Evolutionary conservation across 352 stramenopile species (phyloP).

Genomic region (Phytophthora constricta): DNA sequence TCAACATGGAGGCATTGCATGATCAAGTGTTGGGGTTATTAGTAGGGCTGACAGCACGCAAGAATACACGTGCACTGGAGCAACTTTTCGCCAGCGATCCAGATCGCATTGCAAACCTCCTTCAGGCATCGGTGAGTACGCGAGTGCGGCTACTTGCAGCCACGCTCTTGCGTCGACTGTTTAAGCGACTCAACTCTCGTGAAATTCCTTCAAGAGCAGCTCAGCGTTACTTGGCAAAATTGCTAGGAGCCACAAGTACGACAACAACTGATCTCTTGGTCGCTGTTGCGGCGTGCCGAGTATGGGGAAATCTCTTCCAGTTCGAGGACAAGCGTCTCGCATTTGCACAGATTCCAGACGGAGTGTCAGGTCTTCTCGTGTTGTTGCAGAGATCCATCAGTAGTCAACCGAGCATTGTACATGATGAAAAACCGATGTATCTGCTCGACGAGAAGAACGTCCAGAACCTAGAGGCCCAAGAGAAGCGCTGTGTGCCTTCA

Average conservation of each 20-base stretch:
- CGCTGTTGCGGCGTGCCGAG: conserved; percentile 47
- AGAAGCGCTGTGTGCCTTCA: conserved; percentile 26
- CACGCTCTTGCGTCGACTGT: conserved; percentile 58
- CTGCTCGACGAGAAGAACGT: not conserved
- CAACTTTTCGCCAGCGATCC: conserved; percentile 54
- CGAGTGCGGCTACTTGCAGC: conserved; percentile 39
- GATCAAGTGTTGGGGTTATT: conserved; percentile 59
- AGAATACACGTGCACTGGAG: conserved; percentile 52
- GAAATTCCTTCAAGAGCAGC: conserved; percentile 48
- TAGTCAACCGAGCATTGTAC: not conserved
- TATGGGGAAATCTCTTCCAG: conserved; percentile 71
- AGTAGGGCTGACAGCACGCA: conserved; percentile 49
- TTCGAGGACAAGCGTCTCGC: conserved; percentile 60
- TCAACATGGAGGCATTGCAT: conserved; percentile 47
- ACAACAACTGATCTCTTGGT: conserved; percentile 30
- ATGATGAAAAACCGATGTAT: conserved; percentile 2
- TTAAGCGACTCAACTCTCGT: conserved; percentile 56
- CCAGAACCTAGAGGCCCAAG: conserved; percentile 5
- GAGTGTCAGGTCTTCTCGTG: conserved; percentile 47
- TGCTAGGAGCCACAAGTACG: conserved; percentile 31
- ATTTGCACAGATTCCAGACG: conserved; percentile 49
- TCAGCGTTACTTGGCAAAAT: conserved; percentile 53
- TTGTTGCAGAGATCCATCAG: conserved; percentile 38
- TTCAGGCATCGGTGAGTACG: conserved; percentile 43
- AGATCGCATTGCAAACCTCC: conserved; percentile 62